Evolutionary conservation across 768 basidiomycete species (phyloP), one percentile per base, ranked within the genome.

Genomic region (Suillus luteus): DNA sequence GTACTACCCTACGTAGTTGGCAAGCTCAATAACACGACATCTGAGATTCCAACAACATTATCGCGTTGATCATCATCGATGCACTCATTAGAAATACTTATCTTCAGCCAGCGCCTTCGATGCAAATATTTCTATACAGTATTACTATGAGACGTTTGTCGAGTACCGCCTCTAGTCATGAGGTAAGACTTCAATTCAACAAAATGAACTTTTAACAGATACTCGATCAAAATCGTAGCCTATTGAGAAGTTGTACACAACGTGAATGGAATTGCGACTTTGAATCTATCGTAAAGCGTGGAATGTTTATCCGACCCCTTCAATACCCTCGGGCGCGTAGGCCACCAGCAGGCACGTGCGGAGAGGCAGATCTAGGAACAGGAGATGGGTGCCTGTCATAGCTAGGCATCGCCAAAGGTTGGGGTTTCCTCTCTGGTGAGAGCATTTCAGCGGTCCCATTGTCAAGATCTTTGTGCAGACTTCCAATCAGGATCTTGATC

Each of bases 401-500:
- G 10, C 15, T 10, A 27, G 55, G 38, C 55, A 40, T 17, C 24
- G 17, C 24, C 55, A 41, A 3, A 4, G 2, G 27, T 58, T 4
- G 8, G 5, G 15, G 24, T 24, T 38, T 58, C 55, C 38, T 58
- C 15, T 58, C 55, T 3, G 69, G 68, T 5, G 64, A 63, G 60
- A 68, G 17, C 15, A 76, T 12, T 17, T 63, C 7, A 8, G 64
- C 48, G 1, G 59, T 62, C 41, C 63, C 37, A 1, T 58, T 66
- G 57, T 72, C 72, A 14, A 69, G 9, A 14, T 67, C 67, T 61
- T 68, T 64, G 52, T 65, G 59, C 17, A 75, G 3, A 55, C 72
- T 63, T 4, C 75, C 75, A 22, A 75, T 71, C 14, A 75, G 71
- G 54, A 75, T 74, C 69, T 77, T 75, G 19, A 77, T 38, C 75